Evolutionary conservation across 2,329 filamentous ascomycete species (phyloP).

Genomic region (Aspergillus brunneoviolaceus): DNA sequence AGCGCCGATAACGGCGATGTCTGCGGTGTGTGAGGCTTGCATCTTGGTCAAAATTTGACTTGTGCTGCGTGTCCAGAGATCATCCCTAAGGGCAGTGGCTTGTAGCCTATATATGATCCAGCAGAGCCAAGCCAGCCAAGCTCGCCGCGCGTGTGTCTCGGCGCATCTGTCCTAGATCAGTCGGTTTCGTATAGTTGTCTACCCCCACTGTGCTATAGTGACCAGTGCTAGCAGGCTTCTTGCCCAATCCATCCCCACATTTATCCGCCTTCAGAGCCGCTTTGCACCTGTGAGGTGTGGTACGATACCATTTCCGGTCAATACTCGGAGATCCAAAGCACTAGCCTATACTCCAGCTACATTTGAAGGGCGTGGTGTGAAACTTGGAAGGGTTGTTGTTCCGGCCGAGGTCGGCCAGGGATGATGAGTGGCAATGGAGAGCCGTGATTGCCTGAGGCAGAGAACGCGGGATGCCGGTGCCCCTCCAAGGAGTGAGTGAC

Average conservation of each 20-base stretch:
- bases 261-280: background rate
- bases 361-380: background rate
- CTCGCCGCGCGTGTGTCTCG: background rate
- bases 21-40: conserved; percentile 1
- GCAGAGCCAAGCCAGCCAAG: background rate
- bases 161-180: background rate
- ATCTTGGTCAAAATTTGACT: background rate
- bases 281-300: background rate
- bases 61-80: background rate
- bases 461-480: background rate
- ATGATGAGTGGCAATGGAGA: background rate
- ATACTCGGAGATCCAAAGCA: background rate
- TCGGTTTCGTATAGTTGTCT: background rate
- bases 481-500: background rate
- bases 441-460: background rate
- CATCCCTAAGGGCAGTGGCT: background rate
- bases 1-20: conserved; percentile 29
- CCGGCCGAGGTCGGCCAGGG: background rate
- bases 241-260: background rate
- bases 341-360: background rate
- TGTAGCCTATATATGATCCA: background rate
- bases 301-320: background rate
- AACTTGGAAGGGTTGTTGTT: background rate
- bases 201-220: background rate
- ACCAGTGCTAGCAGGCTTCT: background rate